These are phyloP conservation scores for Paecilomyces fulvus DNA, from an alignment of 2,329 filamentous ascomycete genomes.

Conservation along the genomic window DNA sequence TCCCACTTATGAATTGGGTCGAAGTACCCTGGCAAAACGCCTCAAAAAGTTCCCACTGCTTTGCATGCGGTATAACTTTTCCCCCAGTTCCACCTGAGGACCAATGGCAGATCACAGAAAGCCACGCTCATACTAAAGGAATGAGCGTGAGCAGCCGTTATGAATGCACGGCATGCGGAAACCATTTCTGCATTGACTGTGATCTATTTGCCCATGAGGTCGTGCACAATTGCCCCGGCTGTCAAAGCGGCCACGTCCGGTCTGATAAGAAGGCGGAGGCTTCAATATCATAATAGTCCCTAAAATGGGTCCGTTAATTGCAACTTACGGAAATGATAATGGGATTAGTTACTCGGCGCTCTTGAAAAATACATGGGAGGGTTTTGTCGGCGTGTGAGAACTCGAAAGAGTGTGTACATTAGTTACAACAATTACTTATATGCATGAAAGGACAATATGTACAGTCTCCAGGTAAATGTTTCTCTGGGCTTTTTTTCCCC, in stretches of 20 bases:
- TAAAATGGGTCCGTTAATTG: not conserved
- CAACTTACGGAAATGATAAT: not conserved
- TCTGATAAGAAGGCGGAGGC: not conserved
- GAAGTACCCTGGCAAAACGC: conserved; percentile 80
- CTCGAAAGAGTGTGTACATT: not conserved
- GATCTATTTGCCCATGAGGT: conserved; percentile 93
- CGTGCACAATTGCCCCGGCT: conserved; percentile 92
- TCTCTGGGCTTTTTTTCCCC: too few species aligned
- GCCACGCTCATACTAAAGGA: conserved; percentile 42
- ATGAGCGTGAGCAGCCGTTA: conserved; percentile 83
- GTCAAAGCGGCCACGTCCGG: conserved; percentile 43
- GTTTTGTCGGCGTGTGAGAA: not conserved
- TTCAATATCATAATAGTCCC: not conserved
- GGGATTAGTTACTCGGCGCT: not conserved
- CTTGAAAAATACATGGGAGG: not conserved
- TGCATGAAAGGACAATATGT: not conserved
- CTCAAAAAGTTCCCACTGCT: conserved; percentile 56
- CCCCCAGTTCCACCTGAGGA: conserved; percentile 42
- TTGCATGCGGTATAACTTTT: conserved; percentile 68
- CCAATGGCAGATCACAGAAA: conserved; percentile 25
- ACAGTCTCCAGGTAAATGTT: not conserved
- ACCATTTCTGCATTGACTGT: conserved; percentile 97
- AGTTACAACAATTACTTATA: not conserved
- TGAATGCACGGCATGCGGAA: conserved; percentile 74
- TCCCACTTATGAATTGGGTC: conserved; percentile 81